A percentile compares a stretch with the other conserved stretches of the same genome.
Conservation (phyloP, 2,329 filamentous ascomycete genomes). For the Aureobasidium zeae region DNA sequence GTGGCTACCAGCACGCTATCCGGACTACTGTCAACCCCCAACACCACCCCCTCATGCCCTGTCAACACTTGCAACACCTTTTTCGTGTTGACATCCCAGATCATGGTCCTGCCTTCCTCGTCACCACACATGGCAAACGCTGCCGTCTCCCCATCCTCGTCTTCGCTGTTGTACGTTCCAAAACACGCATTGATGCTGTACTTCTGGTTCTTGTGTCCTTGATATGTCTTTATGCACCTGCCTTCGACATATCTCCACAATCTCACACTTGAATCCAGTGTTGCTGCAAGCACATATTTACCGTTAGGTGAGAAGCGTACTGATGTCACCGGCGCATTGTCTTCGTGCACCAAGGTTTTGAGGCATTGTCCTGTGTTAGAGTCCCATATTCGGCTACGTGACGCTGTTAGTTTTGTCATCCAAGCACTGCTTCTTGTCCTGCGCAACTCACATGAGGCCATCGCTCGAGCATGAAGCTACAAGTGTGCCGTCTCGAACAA, state of each 20-base stretch:
- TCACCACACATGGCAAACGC: slow-evolving; percentile 74
- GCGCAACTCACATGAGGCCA: slow-evolving; percentile 60
- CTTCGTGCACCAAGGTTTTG: slow-evolving; percentile 89
- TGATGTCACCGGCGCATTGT: slow-evolving; percentile 79
- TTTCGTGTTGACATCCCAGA: slow-evolving; percentile 89
- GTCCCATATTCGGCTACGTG: slow-evolving; percentile 74
- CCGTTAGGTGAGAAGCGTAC: slow-evolving; percentile 94
- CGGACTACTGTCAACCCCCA: slow-evolving; percentile 51
- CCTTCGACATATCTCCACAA: slow-evolving; percentile 94
- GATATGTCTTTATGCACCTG: slow-evolving; percentile 90
- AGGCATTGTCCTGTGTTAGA: slow-evolving; percentile 91
- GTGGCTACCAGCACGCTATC: slow-evolving; percentile 49
- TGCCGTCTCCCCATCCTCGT: slow-evolving; percentile 24
- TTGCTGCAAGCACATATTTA: slow-evolving; percentile 84
- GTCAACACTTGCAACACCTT: slow-evolving; percentile 61
- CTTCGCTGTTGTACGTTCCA: slow-evolving; percentile 47
- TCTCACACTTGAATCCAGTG: slow-evolving; percentile 78
- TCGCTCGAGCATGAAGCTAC: slow-evolving; percentile 88
- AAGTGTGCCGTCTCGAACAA: slow-evolving; percentile 83
- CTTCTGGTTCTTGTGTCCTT: slow-evolving; percentile 75
- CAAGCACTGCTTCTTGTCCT: background rate
- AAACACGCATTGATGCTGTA: slow-evolving; percentile 84
- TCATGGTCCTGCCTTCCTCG: slow-evolving; percentile 73
- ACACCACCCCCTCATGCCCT: slow-evolving; percentile 49
- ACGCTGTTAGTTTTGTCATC: background rate